phyloP scores from a whole-genome alignment of 306 rosid genomes.

The Coriaria nepalensis region DNA sequence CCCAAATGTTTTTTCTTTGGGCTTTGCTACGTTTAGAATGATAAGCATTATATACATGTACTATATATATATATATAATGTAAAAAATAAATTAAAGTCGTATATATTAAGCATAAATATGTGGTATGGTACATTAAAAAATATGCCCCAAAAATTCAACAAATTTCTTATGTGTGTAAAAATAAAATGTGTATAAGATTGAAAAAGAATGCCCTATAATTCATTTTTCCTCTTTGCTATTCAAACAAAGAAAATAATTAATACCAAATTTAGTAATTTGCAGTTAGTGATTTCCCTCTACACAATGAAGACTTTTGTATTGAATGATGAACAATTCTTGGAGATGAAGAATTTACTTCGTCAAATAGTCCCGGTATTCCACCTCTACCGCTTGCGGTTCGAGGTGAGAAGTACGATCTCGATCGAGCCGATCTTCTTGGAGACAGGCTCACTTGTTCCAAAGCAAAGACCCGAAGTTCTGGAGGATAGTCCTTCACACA shows the following conservation, averaged over 20 bases:
- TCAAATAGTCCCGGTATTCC: conserved; percentile 5
- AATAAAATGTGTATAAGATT: conserved; percentile 12
- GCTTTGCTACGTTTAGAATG: too few relatives aligned
- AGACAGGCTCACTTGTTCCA: conserved; percentile 81
- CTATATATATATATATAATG: too few relatives aligned
- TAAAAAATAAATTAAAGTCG: too few relatives aligned
- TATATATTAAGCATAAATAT: too few relatives aligned
- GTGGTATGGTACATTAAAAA: too few relatives aligned
- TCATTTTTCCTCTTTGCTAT: conserved; percentile 26
- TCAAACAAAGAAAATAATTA: conserved; percentile 34
- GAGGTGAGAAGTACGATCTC: conserved; percentile 27
- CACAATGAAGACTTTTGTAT: conserved; percentile 28
- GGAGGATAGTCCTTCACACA: conserved; percentile 86
- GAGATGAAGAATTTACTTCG: conserved; percentile 6
- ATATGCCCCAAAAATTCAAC: too few relatives aligned
- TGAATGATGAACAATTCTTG: conserved; percentile 15
- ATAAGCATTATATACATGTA: too few relatives aligned
- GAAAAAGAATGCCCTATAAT: conserved; percentile 26
- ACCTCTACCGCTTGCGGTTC: conserved; percentile 7
- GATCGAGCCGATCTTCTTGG: conserved; percentile 41
- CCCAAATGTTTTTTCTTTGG: too few relatives aligned
- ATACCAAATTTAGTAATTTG: background rate
- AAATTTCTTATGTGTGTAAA: too few relatives aligned
- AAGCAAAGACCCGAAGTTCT: conserved; percentile 65
- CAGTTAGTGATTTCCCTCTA: conserved; percentile 33